Conservation (phyloP, 2,329 filamentous ascomycete species). For the Ustilaginoidea virens region DNA sequence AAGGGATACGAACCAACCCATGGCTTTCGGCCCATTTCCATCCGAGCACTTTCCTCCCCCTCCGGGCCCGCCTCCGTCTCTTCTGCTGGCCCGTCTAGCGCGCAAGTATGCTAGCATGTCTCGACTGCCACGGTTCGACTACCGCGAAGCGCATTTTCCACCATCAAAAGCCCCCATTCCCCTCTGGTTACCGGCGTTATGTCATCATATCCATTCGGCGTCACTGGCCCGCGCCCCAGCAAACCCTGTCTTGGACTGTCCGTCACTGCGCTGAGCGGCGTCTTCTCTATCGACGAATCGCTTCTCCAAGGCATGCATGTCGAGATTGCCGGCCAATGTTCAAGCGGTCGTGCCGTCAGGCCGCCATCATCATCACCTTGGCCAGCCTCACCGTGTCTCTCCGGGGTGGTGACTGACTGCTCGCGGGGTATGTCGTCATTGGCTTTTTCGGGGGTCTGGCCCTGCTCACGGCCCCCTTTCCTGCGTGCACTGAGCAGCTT, state of each 20-base stretch:
- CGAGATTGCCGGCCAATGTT: too few species aligned
- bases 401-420: too few species aligned
- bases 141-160: slow-evolving; percentile 26
- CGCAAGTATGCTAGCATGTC: too few species aligned
- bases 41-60: too few species aligned
- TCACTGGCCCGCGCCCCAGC: slow-evolving; percentile 28
- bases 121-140: slow-evolving; percentile 34
- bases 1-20: not conserved
- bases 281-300: slow-evolving; percentile 26
- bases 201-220: slow-evolving; percentile 45
- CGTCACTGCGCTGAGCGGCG: slow-evolving; percentile 18
- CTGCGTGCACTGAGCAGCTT: slow-evolving; percentile 2
- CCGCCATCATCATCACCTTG: slow-evolving; percentile 20
- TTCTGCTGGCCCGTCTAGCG: too few species aligned
- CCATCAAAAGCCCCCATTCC: slow-evolving; percentile 47
- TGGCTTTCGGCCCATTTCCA: not conserved
- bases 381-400: slow-evolving; percentile 5
- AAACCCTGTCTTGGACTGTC: slow-evolving; percentile 10
- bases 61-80: too few species aligned
- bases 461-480: slow-evolving; percentile 2
- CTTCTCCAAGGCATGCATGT: too few species aligned
- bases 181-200: slow-evolving; percentile 46
- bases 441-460: too few species aligned
- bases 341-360: slow-evolving; percentile 21
- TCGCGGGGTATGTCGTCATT: too few species aligned